Conservation (phyloP, 2,329 filamentous ascomycete genomes). For the Cadophora luteo-olivacea region DNA sequence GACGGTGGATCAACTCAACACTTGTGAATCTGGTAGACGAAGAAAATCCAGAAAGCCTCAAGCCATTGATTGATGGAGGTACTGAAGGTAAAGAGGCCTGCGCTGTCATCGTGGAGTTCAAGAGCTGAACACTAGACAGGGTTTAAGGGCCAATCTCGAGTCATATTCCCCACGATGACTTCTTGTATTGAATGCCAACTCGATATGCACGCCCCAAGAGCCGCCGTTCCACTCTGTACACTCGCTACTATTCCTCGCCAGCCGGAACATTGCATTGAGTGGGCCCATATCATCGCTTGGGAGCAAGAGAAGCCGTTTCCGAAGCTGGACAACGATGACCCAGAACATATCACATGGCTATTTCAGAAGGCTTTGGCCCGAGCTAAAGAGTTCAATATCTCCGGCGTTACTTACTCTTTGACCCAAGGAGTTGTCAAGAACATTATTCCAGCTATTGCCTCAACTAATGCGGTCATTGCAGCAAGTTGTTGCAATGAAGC, state of each 20-base stretch:
- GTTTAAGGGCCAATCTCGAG: conserved; percentile 95
- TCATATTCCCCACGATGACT: conserved; percentile 89
- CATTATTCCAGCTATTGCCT: conserved; percentile 98
- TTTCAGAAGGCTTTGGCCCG: conserved; percentile 84
- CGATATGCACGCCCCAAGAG: conserved; percentile 97
- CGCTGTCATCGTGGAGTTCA: background rate
- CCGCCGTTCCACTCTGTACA: conserved; percentile 95
- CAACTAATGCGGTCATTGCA: conserved; percentile 95
- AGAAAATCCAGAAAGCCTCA: conserved; percentile 82
- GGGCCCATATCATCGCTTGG: conserved; percentile 99
- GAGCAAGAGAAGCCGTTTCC: conserved; percentile 84
- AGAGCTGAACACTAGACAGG: conserved; percentile 52
- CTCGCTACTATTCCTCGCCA: conserved; percentile 95
- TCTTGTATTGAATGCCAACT: conserved; percentile 98
- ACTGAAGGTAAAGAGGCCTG: conserved; percentile 71
- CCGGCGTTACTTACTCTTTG: conserved; percentile 91
- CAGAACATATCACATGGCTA: conserved; percentile 97
- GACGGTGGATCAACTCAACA: conserved; percentile 98
- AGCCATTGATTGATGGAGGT: conserved; percentile 94
- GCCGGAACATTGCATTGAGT: conserved; percentile 97
- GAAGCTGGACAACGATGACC: conserved; percentile 90
- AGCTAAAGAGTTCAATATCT: conserved; percentile 86
- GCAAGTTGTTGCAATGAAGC: conserved; percentile 97
- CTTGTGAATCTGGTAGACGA: conserved; percentile 89
- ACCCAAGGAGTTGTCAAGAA: conserved; percentile 99